These are phyloP conservation scores for Caloboletus inedulis DNA, from an alignment of 1,284 basidiomycete genomes.

Conservation along the genomic window DNA sequence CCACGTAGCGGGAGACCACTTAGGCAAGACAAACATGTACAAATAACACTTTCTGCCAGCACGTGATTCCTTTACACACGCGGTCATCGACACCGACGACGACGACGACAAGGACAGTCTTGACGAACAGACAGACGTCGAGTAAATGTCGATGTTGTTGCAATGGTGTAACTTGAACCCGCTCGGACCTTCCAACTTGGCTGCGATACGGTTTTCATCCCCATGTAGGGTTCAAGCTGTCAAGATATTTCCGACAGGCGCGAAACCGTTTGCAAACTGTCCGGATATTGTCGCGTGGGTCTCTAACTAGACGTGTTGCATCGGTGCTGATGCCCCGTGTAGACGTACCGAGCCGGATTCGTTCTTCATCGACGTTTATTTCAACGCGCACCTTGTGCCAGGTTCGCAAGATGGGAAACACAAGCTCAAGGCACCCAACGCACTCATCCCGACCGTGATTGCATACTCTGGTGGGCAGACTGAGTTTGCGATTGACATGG, in stretches of 20 bases:
- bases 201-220: conserved; percentile 22
- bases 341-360: conserved; percentile 69
- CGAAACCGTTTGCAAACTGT: conserved; percentile 53
- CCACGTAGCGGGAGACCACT: background rate
- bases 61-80: conserved; percentile 15
- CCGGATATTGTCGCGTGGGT: conserved; percentile 64
- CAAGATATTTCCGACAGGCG: conserved; percentile 24
- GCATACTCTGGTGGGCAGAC: conserved; percentile 67
- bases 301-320: background rate
- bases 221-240: conserved; percentile 24
- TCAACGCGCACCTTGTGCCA: conserved; percentile 56
- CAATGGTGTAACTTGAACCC: conserved; percentile 69
- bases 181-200: conserved; percentile 45
- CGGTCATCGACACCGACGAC: background rate
- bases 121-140: background rate
- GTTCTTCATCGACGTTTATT: conserved; percentile 69
- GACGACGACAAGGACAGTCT: background rate
- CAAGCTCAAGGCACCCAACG: conserved; percentile 59
- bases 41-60: conserved; percentile 13
- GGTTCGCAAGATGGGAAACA: conserved; percentile 49
- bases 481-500: conserved; percentile 70
- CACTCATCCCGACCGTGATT: conserved; percentile 66
- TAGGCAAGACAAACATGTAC: conserved; percentile 14
- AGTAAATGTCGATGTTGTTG: conserved; percentile 41
- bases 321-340: conserved; percentile 11